Evolutionary conservation across 1,284 basidiomycete species (phyloP), one percentile per base, ranked within the genome.

Genomic region (Apiotrichum montevideense): DNA sequence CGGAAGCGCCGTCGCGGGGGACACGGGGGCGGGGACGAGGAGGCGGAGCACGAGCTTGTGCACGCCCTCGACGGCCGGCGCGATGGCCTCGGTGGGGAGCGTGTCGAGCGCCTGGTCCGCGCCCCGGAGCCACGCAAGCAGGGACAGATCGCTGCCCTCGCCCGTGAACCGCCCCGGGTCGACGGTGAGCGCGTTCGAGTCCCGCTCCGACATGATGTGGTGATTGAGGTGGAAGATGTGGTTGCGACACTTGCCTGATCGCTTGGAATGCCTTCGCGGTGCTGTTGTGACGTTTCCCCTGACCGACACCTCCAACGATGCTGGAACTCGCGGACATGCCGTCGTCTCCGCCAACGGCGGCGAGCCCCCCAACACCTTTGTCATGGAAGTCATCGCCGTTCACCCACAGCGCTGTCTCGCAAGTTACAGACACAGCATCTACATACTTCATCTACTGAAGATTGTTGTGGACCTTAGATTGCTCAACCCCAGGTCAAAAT

Each of bases 1-100:
- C 11, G 90, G 89, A 62, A 86, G 87, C 1, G 57, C 57, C 3
- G 57, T 62, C 6, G 57, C 57, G 3, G 60, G 52, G 9, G 47
- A 56, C 34, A 45, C 47, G 13, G 57, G 52, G 10, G 40, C 52
- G 8, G 71, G 72, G 3, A 69, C 58, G 41, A 73, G 64, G 46
- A 74, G 47, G n/a, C 72, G 70, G 49, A 70, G 63, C 51, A 73
- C 68, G 64, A 74, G 70, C 13, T 66, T 62, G 55, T 76, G 71
- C 3, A 74, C 45, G 1, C 58, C 40, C n/a, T 63, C 63, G 39
- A 74, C 62, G 9, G 61, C 51, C 1, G 65, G 59, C 9, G 61
- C 59, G 33, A 74, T 62, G 11, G 55, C 57, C 2, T 59, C 55
- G 32, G 53, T 40, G 5, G 59, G 21, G 2, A 73, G 52, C 6